Conservation (phyloP, 2,329 filamentous ascomycete genomes). For the Curvularia lunata region DNA sequence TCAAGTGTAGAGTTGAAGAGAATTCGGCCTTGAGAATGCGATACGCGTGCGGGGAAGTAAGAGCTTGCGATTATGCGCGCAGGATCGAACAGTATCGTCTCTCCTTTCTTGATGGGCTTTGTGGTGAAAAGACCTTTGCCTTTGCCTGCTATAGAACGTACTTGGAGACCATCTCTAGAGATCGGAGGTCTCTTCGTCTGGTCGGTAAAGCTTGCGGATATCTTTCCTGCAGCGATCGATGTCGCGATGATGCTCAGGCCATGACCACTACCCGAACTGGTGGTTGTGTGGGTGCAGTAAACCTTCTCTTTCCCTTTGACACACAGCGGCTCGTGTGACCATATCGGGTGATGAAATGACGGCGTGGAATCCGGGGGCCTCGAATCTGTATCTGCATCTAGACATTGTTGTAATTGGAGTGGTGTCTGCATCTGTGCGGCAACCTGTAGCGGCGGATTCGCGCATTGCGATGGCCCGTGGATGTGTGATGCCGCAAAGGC, state of each 20-base stretch:
- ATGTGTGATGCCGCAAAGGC: constrained; percentile 3
- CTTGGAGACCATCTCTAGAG: constrained; percentile 13
- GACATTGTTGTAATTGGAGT: constrained; percentile 16
- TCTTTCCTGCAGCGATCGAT: constrained; percentile 23
- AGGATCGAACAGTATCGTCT: constrained; percentile 29
- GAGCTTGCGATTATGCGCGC: constrained; percentile 31
- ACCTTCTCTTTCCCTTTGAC: constrained; percentile 12
- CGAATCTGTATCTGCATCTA: constrained; percentile 1
- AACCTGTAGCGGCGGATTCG: constrained; percentile 17
- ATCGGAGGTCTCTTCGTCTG: background rate
- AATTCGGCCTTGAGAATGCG: constrained; percentile 14
- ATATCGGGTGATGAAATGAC: constrained; percentile 13
- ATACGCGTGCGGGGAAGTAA: constrained; percentile 22
- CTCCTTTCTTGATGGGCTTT: constrained; percentile 20
- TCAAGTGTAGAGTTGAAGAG: constrained; percentile 23
- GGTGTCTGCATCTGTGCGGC: constrained; percentile 16
- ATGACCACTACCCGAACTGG: constrained; percentile 17
- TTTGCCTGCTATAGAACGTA: constrained; percentile 29
- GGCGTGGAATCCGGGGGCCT: background rate
- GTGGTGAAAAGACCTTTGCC: constrained; percentile 32
- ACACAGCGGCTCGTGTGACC: constrained; percentile 27
- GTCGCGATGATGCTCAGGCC: constrained; percentile 32
- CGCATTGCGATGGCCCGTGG: constrained; percentile 14
- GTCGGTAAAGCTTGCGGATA: constrained; percentile 18
- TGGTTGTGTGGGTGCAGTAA: constrained; percentile 31